A percentile compares a stretch with the other conserved stretches of the same genome.
phyloP scores from a whole-genome alignment of 192 early-diverging fungal genomes.

The Bifiguratus adelaidae region DNA sequence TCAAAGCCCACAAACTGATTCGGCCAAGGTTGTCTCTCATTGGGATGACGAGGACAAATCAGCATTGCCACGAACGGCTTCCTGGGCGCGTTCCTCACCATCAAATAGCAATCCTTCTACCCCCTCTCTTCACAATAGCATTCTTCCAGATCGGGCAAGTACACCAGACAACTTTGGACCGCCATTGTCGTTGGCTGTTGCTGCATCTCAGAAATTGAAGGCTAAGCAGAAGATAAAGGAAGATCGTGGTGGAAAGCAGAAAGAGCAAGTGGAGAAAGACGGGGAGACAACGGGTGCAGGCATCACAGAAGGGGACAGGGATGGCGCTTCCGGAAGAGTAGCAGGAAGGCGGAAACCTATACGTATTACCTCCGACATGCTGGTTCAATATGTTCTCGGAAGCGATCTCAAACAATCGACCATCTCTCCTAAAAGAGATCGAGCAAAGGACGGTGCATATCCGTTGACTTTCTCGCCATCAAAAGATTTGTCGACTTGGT shows the following conservation, averaged over 20 bases:
- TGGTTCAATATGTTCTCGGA: constrained; percentile 6
- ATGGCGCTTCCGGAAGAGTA: constrained; percentile 1
- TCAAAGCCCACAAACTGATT: not conserved
- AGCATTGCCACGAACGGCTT: constrained; percentile 45
- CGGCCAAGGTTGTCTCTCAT: not conserved
- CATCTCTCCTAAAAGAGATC: not conserved
- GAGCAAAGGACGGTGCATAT: not conserved
- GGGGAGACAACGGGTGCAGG: not conserved
- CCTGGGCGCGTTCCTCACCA: constrained; percentile 39
- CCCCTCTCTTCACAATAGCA: constrained; percentile 9
- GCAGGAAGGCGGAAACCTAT: constrained; percentile 5
- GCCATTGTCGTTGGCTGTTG: constrained; percentile 16
- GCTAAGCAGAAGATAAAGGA: constrained; percentile 10
- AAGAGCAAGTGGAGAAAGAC: not conserved
- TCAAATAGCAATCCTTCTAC: constrained; percentile 19
- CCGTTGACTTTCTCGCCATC: constrained; percentile 4
- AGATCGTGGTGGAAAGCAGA: not conserved
- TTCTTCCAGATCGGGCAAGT: constrained; percentile 15
- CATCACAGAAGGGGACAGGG: not conserved
- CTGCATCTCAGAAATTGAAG: constrained; percentile 26
- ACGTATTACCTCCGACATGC: not conserved
- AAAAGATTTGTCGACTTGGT: constrained; percentile 7
- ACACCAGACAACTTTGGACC: constrained; percentile 26
- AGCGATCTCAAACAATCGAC: not conserved
- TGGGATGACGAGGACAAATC: constrained; percentile 20